Percentiles rank a stretch among this genome's conserved stretches.
Conservation (phyloP, 371 early-diverging fungal species). For the Mortierella sp. region DNA sequence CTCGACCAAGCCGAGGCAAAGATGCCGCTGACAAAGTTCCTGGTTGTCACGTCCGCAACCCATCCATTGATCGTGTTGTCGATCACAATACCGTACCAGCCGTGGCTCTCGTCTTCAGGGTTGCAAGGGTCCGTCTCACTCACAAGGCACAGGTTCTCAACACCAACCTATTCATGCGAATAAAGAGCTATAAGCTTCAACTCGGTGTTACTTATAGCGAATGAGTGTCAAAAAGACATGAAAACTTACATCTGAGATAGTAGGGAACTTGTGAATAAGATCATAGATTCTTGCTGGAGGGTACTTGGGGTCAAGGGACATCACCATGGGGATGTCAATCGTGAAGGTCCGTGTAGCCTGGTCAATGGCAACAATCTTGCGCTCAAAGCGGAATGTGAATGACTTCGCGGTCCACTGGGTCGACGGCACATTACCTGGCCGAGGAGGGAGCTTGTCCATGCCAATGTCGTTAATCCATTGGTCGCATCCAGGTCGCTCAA, state of each 20-base stretch:
- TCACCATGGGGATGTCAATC: conserved; percentile 53
- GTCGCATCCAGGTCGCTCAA: conserved; percentile 51
- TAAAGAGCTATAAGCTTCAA: not conserved
- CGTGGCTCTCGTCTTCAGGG: conserved; percentile 47
- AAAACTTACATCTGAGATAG: conserved; percentile 27
- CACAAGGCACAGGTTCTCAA: conserved; percentile 49
- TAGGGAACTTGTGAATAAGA: conserved; percentile 44
- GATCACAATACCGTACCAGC: conserved; percentile 48
- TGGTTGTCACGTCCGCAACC: conserved; percentile 55
- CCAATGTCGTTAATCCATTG: conserved; percentile 49
- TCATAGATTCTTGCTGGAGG: conserved; percentile 48
- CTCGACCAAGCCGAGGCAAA: conserved; percentile 44
- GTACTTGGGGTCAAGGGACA: conserved; percentile 52
- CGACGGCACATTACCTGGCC: conserved; percentile 31
- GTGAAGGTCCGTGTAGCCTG: conserved; percentile 31
- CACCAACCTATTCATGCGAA: conserved; percentile 16
- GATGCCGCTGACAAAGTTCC: conserved; percentile 48
- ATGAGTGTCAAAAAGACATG: not conserved
- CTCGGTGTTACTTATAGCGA: not conserved
- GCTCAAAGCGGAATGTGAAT: conserved; percentile 51
- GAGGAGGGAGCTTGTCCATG: conserved; percentile 40
- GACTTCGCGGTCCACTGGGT: conserved; percentile 43
- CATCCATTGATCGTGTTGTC: conserved; percentile 43
- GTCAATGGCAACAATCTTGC: conserved; percentile 48
- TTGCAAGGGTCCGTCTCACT: conserved; percentile 28